Conservation (phyloP, 2,329 filamentous ascomycete species). For the Magnaporthiopsis rhizophila region DNA sequence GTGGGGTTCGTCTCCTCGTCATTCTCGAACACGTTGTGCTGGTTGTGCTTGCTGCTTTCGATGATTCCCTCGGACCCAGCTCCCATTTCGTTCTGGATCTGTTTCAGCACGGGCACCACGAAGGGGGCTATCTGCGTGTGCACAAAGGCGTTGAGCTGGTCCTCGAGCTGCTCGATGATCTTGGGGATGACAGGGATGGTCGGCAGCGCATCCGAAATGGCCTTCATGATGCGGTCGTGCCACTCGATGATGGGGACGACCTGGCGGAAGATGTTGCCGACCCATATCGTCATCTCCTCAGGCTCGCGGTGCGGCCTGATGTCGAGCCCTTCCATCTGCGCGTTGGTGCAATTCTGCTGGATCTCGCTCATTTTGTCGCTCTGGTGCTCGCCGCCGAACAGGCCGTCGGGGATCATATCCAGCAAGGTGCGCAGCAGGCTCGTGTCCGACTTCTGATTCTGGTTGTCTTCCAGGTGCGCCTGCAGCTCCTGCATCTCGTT, state of each 20-base stretch:
- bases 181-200: conserved; percentile 82
- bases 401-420: conserved; percentile 69
- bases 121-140: conserved; percentile 86
- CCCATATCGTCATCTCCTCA: conserved; percentile 72
- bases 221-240: conserved; percentile 81
- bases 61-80: conserved; percentile 85
- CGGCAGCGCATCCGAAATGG: conserved; percentile 69
- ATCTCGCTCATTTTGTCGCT: conserved; percentile 68
- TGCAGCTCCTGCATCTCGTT: conserved; percentile 86
- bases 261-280: conserved; percentile 64
- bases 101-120: conserved; percentile 76
- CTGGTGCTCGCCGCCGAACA: conserved; percentile 68
- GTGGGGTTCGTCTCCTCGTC: conserved; percentile 53
- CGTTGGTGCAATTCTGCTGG: conserved; percentile 63
- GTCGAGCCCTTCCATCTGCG: conserved; percentile 66
- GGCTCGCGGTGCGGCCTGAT: conserved; percentile 67
- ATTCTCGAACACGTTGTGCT: conserved; percentile 71
- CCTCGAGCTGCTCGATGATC: conserved; percentile 76
- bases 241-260: conserved; percentile 87
- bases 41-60: conserved; percentile 71
- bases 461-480: conserved; percentile 62
- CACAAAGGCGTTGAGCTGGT: conserved; percentile 81
- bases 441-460: conserved; percentile 54
- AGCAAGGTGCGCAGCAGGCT: conserved; percentile 73
- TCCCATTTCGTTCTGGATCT: conserved; percentile 79